Evolutionary conservation across 2,329 filamentous ascomycete species (phyloP).

Genomic region (Fusarium sp.): DNA sequence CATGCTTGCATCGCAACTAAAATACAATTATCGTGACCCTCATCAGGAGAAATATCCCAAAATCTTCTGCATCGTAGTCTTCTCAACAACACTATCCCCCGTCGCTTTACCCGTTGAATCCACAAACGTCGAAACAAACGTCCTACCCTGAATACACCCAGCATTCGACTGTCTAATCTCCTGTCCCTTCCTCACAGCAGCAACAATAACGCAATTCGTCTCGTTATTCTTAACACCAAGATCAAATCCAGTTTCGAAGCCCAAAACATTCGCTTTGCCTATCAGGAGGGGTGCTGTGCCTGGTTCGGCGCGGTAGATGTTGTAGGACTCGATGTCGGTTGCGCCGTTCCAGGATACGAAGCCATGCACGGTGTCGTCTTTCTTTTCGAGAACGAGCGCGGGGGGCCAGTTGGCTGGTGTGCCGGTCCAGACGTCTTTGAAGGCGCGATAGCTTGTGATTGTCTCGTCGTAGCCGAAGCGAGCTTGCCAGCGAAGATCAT

Average conservation of each 20-base stretch:
- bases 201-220: constrained; percentile 38
- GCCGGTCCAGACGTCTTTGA: constrained; percentile 42
- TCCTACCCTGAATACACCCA: constrained; percentile 33
- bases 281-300: background rate
- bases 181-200: constrained; percentile 30
- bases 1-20: background rate
- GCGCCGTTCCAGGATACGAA: constrained; percentile 48
- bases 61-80: constrained; percentile 24
- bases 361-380: background rate
- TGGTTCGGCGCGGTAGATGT: constrained; percentile 30
- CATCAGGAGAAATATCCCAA: constrained; percentile 2
- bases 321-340: constrained; percentile 44
- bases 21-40: background rate
- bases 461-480: constrained; percentile 41
- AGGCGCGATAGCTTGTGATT: constrained; percentile 42
- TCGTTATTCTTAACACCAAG: constrained; percentile 21
- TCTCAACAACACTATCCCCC: background rate
- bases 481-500: constrained; percentile 44
- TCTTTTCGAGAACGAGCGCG: constrained; percentile 29
- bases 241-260: constrained; percentile 47
- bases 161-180: constrained; percentile 42
- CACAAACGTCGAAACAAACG: constrained; percentile 27
- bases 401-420: constrained; percentile 39
- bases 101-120: constrained; percentile 4
- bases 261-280: constrained; percentile 2